A percentile compares a stretch with the other conserved stretches of the same genome.
phyloP scores from a whole-genome alignment of 768 basidiomycete species.

The Asterophora lycoperdoides region DNA sequence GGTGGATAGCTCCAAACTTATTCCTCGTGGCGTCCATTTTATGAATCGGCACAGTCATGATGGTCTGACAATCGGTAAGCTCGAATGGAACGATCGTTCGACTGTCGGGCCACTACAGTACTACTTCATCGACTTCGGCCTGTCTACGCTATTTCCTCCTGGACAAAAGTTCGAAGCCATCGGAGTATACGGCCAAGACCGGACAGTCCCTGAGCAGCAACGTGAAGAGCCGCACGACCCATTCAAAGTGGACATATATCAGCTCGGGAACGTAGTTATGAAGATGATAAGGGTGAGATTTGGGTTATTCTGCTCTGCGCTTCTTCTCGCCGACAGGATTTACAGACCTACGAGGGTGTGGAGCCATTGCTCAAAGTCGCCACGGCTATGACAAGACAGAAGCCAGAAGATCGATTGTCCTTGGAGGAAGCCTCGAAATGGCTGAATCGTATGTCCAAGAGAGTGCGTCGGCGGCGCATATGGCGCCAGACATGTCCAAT shows the following conservation, averaged over 20 bases:
- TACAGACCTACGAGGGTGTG: no score
- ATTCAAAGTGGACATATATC: neutral
- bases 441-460: no score
- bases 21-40: neutral
- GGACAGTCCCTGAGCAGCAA: neutral
- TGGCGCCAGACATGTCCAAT: no score
- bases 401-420: no score
- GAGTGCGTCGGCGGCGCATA: no score
- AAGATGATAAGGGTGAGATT: neutral
- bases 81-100: neutral
- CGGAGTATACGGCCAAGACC: neutral
- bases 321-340: no score
- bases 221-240: neutral
- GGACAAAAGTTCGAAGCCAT: neutral
- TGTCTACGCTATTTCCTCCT: neutral
- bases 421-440: no score
- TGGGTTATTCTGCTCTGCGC: no score
- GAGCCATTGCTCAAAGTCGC: no score
- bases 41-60: neutral
- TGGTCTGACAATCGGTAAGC: neutral
- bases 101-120: neutral
- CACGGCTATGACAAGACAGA: no score
- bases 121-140: neutral
- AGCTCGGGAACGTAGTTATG: constrained; percentile 1
- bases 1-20: neutral